phyloP scores from a whole-genome alignment of 2,329 filamentous ascomycete species.

The Boeremia exigua region DNA sequence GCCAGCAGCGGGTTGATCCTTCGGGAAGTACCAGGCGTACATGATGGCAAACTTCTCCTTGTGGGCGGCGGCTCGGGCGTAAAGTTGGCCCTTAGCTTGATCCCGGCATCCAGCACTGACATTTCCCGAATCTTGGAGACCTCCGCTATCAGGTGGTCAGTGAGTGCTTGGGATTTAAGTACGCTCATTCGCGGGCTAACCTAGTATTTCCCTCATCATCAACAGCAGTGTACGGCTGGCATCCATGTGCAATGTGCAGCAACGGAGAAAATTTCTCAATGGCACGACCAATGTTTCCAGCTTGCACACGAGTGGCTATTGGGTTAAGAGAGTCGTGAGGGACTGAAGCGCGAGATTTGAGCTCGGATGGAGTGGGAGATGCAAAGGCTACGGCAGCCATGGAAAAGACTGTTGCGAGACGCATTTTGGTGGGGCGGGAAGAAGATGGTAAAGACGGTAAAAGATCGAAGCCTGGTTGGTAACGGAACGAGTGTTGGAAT shows the following conservation, averaged over 20 bases:
- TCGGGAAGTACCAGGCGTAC: slow-evolving; percentile 59
- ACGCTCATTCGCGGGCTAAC: slow-evolving; percentile 39
- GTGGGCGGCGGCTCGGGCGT: slow-evolving; percentile 52
- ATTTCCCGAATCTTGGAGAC: slow-evolving; percentile 50
- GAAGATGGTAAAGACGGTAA: too few relatives aligned
- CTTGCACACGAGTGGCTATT: slow-evolving; percentile 59
- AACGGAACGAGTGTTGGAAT: too few relatives aligned
- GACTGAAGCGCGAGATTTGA: slow-evolving; percentile 47
- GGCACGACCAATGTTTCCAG: slow-evolving; percentile 52
- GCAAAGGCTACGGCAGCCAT: not conserved
- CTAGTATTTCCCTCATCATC: slow-evolving; percentile 62
- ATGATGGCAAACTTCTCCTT: slow-evolving; percentile 54
- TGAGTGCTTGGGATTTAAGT: not conserved
- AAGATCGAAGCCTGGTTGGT: too few relatives aligned
- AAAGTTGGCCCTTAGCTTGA: slow-evolving; percentile 56
- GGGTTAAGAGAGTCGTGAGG: slow-evolving; percentile 56
- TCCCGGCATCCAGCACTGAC: slow-evolving; percentile 49
- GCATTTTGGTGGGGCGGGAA: not conserved
- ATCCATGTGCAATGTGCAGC: slow-evolving; percentile 62
- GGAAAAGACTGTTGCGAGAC: not conserved
- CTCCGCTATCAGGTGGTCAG: slow-evolving; percentile 42
- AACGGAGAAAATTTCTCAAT: slow-evolving; percentile 62
- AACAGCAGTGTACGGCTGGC: slow-evolving; percentile 67
- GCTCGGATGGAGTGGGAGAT: not conserved
- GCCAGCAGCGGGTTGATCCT: slow-evolving; percentile 51